Evolutionary conservation across 2,329 filamentous ascomycete species (phyloP), one percentile per base, ranked within the genome.

Genomic region (Neonectria coccinea): DNA sequence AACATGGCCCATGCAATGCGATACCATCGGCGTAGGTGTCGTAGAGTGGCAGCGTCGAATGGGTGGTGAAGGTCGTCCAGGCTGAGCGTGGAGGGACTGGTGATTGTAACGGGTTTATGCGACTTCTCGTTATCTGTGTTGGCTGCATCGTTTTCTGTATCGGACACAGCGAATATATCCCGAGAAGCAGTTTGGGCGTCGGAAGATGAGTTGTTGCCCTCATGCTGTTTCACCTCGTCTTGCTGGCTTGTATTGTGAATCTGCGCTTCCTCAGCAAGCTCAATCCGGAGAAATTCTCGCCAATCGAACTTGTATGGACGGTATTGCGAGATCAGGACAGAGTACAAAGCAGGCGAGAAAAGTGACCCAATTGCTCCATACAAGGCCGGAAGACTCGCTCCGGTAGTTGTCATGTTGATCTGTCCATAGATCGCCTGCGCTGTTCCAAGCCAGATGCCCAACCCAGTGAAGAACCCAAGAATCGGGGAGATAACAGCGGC

Each of bases 1-100:
- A 64, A 64, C 16, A 61, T 27, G 3, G 14, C 14, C 51, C 45
- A 56, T 27, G 51, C 52, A 44, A 64, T 64, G 16, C 57, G 57
- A 44, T 60, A 60, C 50, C 58, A 48, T 22, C 42, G 55, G 3
- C 20, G 50, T 3, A 60, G 29, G 10, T 54, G 41, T 1, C 36
- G 41, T 3, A 60, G 29, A 2, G 58, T 60, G 5, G 39, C 25
- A 16, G 47, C 25, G 16, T 61, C 51, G 20, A 61, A 59, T 9
- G 57, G 57, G 42, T 59, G 57, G 3, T 36, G 20, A 20, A 59
- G n/a, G 12, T 59, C 48, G 31, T 59, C 57, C 3, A 59, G 48
- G 16, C 29, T 52, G 33, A 59, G 20, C 11, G 22, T 48, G 6
- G 22, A 16, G 45, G 45, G 45, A 16, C 14, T 48, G 22, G 45